Evolutionary conservation across 2,329 filamentous ascomycete species (phyloP).

Genomic region (Microsporum audouinii): DNA sequence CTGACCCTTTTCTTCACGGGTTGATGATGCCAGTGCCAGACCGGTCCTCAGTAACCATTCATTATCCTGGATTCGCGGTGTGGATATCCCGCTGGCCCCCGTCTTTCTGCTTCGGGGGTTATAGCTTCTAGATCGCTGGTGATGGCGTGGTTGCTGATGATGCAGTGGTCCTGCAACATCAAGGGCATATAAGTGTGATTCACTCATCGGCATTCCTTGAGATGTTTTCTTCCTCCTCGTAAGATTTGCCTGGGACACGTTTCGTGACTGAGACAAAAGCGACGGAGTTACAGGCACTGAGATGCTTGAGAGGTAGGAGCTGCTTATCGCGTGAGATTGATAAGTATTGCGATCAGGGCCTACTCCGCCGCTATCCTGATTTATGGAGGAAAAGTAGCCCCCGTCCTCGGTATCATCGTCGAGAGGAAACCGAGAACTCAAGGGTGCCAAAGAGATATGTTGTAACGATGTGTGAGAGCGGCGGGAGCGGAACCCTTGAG

Average conservation of each 20-base stretch:
- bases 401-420: conserved; percentile 32
- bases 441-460: conserved; percentile 50
- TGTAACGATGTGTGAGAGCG: conserved; percentile 50
- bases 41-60: conserved; percentile 52
- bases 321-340: conserved; percentile 17
- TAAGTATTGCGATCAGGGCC: conserved; percentile 24
- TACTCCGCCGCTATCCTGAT: conserved; percentile 13
- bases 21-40: conserved; percentile 44
- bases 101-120: conserved; percentile 6
- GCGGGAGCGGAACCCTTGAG: conserved; percentile 30
- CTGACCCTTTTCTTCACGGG: conserved; percentile 51
- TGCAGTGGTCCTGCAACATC: conserved; percentile 20
- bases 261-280: conserved; percentile 34
- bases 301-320: conserved; percentile 32
- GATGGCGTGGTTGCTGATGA: conserved; percentile 6
- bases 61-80: conserved; percentile 27
- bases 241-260: conserved; percentile 26
- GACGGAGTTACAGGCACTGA: conserved; percentile 34
- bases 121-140: conserved; percentile 10
- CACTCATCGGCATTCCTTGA: conserved; percentile 25
- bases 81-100: conserved; percentile 10
- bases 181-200: conserved; percentile 25
- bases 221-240: conserved; percentile 25
- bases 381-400: conserved; percentile 23
- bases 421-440: conserved; percentile 44